phyloP scores from a whole-genome alignment of 2,329 filamentous ascomycete genomes.

The Colletotrichum theobromicola region DNA sequence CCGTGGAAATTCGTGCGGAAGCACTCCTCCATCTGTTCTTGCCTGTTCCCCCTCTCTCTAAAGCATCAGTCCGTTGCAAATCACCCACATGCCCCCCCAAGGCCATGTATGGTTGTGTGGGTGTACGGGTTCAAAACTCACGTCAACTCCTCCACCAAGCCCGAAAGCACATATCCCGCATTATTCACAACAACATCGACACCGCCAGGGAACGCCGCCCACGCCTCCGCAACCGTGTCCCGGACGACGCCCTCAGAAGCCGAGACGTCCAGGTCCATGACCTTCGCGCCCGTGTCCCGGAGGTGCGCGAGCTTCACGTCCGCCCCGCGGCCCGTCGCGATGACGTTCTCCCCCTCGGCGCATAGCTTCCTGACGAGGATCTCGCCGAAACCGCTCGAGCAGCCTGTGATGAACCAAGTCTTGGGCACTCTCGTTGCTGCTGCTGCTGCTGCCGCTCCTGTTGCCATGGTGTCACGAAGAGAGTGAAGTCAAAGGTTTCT shows the following conservation, averaged over 20 bases:
- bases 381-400: constrained; percentile 47
- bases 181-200: constrained; percentile 46
- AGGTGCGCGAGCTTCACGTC: constrained; percentile 39
- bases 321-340: constrained; percentile 45
- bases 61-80: not conserved
- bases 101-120: not conserved
- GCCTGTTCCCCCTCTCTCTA: not conserved
- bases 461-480: not conserved
- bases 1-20: constrained; percentile 43
- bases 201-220: constrained; percentile 21
- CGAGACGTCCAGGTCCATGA: constrained; percentile 1
- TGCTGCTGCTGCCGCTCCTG: not conserved
- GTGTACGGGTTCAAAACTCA: too few species aligned
- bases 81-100: not conserved
- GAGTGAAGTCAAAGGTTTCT: not conserved
- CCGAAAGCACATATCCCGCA: constrained; percentile 32
- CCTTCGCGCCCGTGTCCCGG: not conserved
- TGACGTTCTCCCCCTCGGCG: constrained; percentile 41
- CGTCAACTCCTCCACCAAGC: not conserved
- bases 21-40: not conserved
- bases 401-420: constrained; percentile 46
- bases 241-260: not conserved
- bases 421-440: not conserved
- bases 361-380: constrained; percentile 40
- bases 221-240: not conserved